Percentiles rank a stretch among this genome's conserved stretches.
Conservation (phyloP, 2,329 filamentous ascomycete species). For the Pseudodiploospora longispora region DNA sequence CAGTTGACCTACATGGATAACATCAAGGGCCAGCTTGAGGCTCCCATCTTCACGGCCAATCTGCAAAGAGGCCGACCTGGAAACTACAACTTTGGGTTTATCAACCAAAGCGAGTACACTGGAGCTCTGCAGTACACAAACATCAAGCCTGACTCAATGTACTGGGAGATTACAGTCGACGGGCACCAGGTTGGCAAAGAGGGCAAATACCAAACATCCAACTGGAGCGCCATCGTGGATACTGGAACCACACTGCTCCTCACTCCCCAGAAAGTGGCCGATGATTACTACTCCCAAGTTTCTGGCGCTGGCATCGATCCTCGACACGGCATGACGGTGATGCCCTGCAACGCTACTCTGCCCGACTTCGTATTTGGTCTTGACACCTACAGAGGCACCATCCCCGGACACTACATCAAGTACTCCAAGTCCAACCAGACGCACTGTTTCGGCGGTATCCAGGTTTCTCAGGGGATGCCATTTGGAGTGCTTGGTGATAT, state of each 20-base stretch:
- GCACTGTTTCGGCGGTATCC: constrained; percentile 29
- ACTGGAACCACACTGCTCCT: constrained; percentile 63
- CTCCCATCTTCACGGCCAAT: constrained; percentile 30
- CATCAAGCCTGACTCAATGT: constrained; percentile 45
- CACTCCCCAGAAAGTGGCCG: constrained; percentile 43
- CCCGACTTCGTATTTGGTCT: constrained; percentile 32
- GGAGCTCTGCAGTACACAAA: constrained; percentile 48
- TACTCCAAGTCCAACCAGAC: constrained; percentile 21
- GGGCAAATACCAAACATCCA: constrained; percentile 9
- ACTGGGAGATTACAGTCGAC: constrained; percentile 52
- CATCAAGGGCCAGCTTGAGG: constrained; percentile 18
- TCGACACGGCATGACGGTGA: constrained; percentile 45
- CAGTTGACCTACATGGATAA: constrained; percentile 30
- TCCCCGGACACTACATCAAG: constrained; percentile 31
- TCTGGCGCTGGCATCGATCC: constrained; percentile 37
- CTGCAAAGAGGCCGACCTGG: constrained; percentile 23
- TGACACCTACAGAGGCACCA: constrained; percentile 22
- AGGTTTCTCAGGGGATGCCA: constrained; percentile 27
- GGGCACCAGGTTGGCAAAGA: constrained; percentile 45
- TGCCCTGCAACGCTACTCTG: constrained; percentile 46
- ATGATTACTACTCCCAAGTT: constrained; percentile 53
- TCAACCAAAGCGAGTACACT: constrained; percentile 48
- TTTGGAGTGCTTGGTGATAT: constrained; percentile 34
- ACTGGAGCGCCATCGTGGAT: constrained; percentile 54
- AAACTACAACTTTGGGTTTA: constrained; percentile 37